Conservation (phyloP, 2,329 filamentous ascomycete genomes). For the Pseudogymnoascus verrucosus region DNA sequence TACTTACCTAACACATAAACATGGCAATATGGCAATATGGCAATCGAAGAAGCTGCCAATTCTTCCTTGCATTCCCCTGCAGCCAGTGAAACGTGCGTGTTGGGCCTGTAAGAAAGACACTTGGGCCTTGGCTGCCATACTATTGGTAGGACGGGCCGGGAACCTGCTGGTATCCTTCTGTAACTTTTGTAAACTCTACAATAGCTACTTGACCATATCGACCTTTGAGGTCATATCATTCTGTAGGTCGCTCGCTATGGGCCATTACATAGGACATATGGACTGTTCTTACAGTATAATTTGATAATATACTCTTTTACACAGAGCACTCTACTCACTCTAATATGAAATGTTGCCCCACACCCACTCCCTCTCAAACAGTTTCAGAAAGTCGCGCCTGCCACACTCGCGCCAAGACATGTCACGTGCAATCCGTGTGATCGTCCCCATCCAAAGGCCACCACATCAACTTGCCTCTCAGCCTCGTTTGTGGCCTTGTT, state of each 20-base stretch:
- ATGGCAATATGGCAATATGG: no score
- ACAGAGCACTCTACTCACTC: not conserved
- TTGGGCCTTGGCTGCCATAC: not conserved
- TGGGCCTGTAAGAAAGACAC: not conserved
- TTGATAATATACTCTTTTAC: not conserved
- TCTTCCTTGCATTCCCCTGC: not conserved
- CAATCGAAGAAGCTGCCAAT: conserved; percentile 1
- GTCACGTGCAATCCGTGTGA: not conserved
- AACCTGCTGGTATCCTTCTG: not conserved
- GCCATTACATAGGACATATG: not conserved
- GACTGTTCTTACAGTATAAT: not conserved
- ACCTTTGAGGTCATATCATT: not conserved
- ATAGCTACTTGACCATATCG: not conserved
- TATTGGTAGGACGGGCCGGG: not conserved
- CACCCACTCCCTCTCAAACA: not conserved
- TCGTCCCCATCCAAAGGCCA: conserved; percentile 3
- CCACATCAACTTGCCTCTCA: conserved; percentile 7
- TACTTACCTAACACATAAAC: not conserved
- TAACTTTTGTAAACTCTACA: not conserved
- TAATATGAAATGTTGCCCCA: not conserved
- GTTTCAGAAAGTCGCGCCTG: not conserved
- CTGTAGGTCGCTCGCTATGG: not conserved
- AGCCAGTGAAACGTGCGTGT: not conserved
- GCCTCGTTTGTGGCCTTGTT: conserved; percentile 9
- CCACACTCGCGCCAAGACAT: not conserved